These are phyloP conservation scores for Acanthamoeba castellanii DNA, from an alignment of 208 protist genomes.

Conservation along the genomic window DNA sequence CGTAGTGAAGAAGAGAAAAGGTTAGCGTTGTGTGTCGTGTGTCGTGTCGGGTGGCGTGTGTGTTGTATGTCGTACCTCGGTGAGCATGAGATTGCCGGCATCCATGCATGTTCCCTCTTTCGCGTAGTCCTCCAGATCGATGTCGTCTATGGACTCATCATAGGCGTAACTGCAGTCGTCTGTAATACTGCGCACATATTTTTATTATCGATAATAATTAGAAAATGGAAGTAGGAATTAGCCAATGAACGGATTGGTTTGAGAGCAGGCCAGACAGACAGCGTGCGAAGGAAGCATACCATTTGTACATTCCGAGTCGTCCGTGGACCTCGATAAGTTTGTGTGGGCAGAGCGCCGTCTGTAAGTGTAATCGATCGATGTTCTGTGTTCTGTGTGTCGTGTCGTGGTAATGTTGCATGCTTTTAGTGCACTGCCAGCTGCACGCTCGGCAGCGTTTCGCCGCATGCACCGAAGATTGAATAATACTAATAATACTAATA, in stretches of 20 bases:
- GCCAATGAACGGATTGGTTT: not conserved
- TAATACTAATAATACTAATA: not conserved
- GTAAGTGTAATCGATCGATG: slow-evolving; percentile 35
- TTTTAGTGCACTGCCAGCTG: slow-evolving; percentile 6
- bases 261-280: not conserved
- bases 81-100: slow-evolving; percentile 44
- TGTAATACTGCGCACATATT: not conserved
- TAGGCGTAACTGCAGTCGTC: slow-evolving; percentile 43
- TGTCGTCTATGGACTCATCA: slow-evolving; percentile 53
- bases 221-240: not conserved
- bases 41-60: too few species aligned
- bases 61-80: not conserved
- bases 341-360: slow-evolving; percentile 22
- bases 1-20: not conserved
- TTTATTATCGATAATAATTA: not conserved
- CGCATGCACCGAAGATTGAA: slow-evolving; percentile 9
- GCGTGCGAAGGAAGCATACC: not conserved
- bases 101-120: slow-evolving; percentile 34
- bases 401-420: not conserved
- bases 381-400: slow-evolving; percentile 24
- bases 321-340: slow-evolving; percentile 52
- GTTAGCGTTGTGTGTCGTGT: not conserved
- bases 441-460: slow-evolving; percentile 29
- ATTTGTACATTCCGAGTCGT: slow-evolving; percentile 48
- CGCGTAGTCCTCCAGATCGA: slow-evolving; percentile 33